Base-by-base conservation (phyloP, 306 rosid species). In the Begonia fuchsioides region DNA sequence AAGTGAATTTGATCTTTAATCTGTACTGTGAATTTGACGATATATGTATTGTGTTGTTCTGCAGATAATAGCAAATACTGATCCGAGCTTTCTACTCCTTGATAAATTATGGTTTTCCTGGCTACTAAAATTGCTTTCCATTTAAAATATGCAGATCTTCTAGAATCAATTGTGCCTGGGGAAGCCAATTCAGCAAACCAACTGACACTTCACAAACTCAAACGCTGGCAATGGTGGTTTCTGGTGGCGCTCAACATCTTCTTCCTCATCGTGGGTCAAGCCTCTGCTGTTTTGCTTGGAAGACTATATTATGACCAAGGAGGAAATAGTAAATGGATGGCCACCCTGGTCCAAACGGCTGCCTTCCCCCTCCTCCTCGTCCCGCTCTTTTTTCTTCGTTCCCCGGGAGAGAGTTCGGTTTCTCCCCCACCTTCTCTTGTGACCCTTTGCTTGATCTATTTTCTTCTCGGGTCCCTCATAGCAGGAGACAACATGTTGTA, bases 241-340 rank as follows among this genome's bases (percentile, higher is more conserved):
- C 52, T 88, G 65, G 77, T 88, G 66, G 70, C 64, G 20, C 55
- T 84, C 43, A 76, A 72, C 71, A 71, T 81, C 52, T 2, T 58
- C 51, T 84, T 84, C 68, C 72, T 88, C 47, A 6, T 84, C 18
- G 70, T 78, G 2, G 97, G 97, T 18, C 95, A 88, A 65, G 64
- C 90, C 17, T 80, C 68, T 54, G 95, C 97, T 8, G 84, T 88
- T 67, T 53, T 88, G 32, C 90, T 88, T 1, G 97, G 97, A 39
- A 72, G 97, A 61, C 79, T 83, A 65, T 88, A 88, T 32, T 88
- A 84, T 64, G 87, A 74, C 51, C 75, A 81, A 49, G 97, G 95
- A 48, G 97, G 97, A 49, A 81, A 74, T 15, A 88, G 97, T 64
- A 84, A 71, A 58, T 88, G 97, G 97, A 65, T 84, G 80, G 83